Conservation (phyloP, 1,139 yeast genomes). For the Zygoascus meyerae region DNA sequence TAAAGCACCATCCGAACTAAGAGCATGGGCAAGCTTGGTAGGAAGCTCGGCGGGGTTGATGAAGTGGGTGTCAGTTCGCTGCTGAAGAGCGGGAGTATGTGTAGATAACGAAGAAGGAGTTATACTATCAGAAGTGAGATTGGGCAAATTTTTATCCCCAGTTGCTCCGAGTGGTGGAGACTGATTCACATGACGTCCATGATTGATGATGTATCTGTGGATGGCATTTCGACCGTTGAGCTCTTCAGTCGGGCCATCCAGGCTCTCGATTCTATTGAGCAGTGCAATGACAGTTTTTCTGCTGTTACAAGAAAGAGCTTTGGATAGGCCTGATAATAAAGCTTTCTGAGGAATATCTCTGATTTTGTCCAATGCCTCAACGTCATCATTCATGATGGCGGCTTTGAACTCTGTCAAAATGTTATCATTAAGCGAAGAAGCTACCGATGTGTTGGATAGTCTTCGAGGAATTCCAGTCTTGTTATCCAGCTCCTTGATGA, state of each 20-base stretch:
- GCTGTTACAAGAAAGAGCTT: constrained; percentile 52
- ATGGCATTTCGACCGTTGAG: constrained; percentile 78
- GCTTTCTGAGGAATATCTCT: constrained; percentile 35
- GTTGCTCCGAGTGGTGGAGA: constrained; percentile 15
- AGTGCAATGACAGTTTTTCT: constrained; percentile 51
- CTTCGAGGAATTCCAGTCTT: constrained; percentile 12
- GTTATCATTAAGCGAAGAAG: constrained; percentile 17
- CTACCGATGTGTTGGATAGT: constrained; percentile 9
- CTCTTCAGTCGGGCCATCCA: constrained; percentile 57
- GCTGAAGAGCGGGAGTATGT: constrained; percentile 4
- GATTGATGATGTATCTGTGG: constrained; percentile 72
- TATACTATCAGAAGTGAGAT: constrained; percentile 11
- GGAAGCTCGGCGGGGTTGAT: constrained; percentile 48
- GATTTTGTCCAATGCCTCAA: constrained; percentile 13
- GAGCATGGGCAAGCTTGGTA: constrained; percentile 39
- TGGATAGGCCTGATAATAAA: constrained; percentile 53
- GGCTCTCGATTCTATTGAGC: constrained; percentile 42
- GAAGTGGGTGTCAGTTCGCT: constrained; percentile 21
- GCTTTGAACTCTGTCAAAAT: constrained; percentile 19
- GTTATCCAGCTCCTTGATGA: constrained; percentile 12
- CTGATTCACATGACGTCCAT: constrained; percentile 47
- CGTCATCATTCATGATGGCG: constrained; percentile 27
- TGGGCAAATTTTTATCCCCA: not conserved
- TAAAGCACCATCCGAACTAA: constrained; percentile 54
- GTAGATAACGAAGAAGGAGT: constrained; percentile 11